phyloP scores from a whole-genome alignment of 2,329 filamentous ascomycete genomes.

The Chlorencoelia australis region DNA sequence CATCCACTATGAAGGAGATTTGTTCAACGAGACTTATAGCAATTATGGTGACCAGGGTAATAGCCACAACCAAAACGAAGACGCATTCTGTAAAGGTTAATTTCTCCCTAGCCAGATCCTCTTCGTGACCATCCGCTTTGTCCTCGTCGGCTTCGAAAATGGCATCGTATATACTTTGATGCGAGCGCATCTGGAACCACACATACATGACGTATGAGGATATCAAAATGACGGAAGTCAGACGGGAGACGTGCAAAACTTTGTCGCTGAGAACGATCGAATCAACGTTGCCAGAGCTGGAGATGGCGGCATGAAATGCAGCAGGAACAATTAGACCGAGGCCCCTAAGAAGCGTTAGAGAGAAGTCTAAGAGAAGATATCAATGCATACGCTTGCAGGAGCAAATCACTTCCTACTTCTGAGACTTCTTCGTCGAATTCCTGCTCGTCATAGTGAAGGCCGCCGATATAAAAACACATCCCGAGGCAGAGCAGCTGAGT shows the following conservation, averaged over 20 bases:
- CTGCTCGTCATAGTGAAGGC: slow-evolving; percentile 56
- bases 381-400: slow-evolving; percentile 64
- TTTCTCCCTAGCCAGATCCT: slow-evolving; percentile 52
- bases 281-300: slow-evolving; percentile 22
- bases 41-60: slow-evolving; percentile 62
- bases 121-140: slow-evolving; percentile 52
- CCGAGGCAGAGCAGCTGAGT: slow-evolving; percentile 75
- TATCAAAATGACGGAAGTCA: slow-evolving; percentile 60
- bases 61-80: slow-evolving; percentile 51
- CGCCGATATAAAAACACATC: slow-evolving; percentile 69
- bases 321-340: slow-evolving; percentile 35
- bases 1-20: slow-evolving; percentile 51
- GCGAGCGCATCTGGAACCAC: slow-evolving; percentile 63
- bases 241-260: slow-evolving; percentile 57
- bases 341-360: slow-evolving; percentile 27
- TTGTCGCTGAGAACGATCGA: slow-evolving; percentile 37
- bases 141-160: slow-evolving; percentile 63
- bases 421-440: slow-evolving; percentile 65
- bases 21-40: slow-evolving; percentile 64
- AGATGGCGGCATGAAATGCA: slow-evolving; percentile 38
- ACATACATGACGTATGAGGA: slow-evolving; percentile 58
- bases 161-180: slow-evolving; percentile 67
- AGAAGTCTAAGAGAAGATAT: slow-evolving; percentile 11
- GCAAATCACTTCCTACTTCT: slow-evolving; percentile 67
- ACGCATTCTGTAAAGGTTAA: slow-evolving; percentile 66